Conservation (phyloP, 192 early-diverging fungal species). For the Mortierella antarctica region DNA sequence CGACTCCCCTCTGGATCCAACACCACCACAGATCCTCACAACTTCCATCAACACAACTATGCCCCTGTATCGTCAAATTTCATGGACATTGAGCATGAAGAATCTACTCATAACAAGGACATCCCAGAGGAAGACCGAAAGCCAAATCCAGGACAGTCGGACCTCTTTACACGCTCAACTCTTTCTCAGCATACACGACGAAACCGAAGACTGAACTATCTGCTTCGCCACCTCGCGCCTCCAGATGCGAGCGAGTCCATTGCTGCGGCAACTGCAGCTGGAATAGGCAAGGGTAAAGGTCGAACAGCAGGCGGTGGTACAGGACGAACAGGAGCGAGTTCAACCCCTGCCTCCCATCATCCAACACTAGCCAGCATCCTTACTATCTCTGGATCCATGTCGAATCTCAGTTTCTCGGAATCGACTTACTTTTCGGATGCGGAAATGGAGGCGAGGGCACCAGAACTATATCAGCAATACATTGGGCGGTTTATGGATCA, state of each 20-base stretch:
- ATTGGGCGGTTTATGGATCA: conserved; percentile 50
- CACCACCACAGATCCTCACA: neutral
- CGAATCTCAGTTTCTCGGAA: conserved; percentile 45
- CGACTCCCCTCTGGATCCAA: neutral
- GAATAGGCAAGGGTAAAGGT: neutral
- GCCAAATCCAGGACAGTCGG: conserved; percentile 22
- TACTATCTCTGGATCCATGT: conserved; percentile 49
- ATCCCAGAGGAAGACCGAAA: conserved; percentile 14
- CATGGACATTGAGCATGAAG: conserved; percentile 14
- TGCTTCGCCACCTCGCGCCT: conserved; percentile 48
- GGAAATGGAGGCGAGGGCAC: conserved; percentile 43
- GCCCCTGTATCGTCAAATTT: neutral
- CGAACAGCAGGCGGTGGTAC: neutral
- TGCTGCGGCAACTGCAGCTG: neutral
- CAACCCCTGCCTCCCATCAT: conserved; percentile 1
- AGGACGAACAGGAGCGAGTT: neutral
- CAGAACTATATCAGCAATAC: conserved; percentile 47
- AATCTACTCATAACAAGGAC: neutral
- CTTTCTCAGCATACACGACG: conserved; percentile 31
- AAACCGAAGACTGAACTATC: conserved; percentile 43
- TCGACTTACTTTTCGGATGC: conserved; percentile 53
- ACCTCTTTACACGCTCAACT: conserved; percentile 32
- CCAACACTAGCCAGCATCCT: conserved; percentile 36
- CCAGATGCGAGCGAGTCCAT: conserved; percentile 10
- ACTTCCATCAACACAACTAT: neutral